phyloP scores from a whole-genome alignment of 306 rosid genomes.

The Arachis hypogaea region DNA sequence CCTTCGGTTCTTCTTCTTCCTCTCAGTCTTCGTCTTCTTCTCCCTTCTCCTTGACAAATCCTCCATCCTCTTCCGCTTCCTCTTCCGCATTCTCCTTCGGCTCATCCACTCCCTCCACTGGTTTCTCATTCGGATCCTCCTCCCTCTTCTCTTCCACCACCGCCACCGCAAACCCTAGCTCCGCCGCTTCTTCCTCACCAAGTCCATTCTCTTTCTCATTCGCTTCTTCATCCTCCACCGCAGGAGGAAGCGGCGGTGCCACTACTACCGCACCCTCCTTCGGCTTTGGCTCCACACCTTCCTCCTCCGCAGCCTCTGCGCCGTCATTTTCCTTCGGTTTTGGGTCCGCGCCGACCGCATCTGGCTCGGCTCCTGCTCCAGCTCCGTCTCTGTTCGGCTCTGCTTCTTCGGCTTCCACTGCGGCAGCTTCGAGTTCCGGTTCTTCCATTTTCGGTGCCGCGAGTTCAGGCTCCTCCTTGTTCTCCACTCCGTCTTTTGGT shows the following conservation, averaged over 20 bases:
- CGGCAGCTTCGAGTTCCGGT: conserved; percentile 16
- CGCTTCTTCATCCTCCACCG: conserved; percentile 30
- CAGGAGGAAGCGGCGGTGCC: conserved; percentile 33
- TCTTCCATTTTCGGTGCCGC: conserved; percentile 28
- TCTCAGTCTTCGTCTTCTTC: conserved; percentile 43
- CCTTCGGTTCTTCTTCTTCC: conserved; percentile 50
- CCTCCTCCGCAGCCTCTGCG: conserved; percentile 38
- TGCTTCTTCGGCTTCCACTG: conserved; percentile 27
- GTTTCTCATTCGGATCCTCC: conserved; percentile 22
- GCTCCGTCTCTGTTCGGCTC: conserved; percentile 35
- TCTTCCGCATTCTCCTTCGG: conserved; percentile 36
- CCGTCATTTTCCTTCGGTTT: conserved; percentile 29
- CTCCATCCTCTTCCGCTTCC: conserved; percentile 42
- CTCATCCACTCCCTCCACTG: conserved; percentile 10
- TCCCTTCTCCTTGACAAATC: conserved; percentile 29
- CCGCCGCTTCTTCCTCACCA: conserved; percentile 45
- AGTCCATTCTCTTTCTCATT: conserved; percentile 34
- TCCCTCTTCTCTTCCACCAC: conserved; percentile 32
- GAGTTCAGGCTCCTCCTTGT: conserved; percentile 12
- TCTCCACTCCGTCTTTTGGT: conserved; percentile 28
- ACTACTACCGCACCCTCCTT: neutral
- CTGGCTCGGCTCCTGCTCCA: conserved; percentile 19
- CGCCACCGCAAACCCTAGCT: conserved; percentile 48
- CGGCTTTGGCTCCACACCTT: conserved; percentile 42
- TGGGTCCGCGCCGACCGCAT: conserved; percentile 15